These are phyloP conservation scores for Phoma herbarum DNA, from an alignment of 2,329 filamentous ascomycete species.

Conservation along the genomic window DNA sequence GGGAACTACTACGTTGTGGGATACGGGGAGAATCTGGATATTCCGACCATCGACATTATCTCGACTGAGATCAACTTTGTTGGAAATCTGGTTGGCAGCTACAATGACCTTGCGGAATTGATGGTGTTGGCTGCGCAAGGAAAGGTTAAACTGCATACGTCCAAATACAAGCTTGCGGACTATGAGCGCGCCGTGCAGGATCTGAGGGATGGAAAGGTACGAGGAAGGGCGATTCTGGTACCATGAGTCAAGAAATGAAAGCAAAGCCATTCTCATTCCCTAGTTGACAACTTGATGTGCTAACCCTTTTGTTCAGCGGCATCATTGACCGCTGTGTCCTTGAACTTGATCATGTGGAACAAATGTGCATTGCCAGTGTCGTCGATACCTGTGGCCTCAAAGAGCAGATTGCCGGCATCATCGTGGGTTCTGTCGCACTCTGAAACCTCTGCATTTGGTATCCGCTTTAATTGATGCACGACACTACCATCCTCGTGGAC, in stretches of 20 bases:
- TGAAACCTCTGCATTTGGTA: slow-evolving; percentile 36
- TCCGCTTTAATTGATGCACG: slow-evolving; percentile 35
- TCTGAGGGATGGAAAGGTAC: slow-evolving; percentile 10
- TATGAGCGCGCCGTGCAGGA: slow-evolving; percentile 7
- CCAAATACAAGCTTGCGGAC: slow-evolving; percentile 15
- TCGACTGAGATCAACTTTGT: slow-evolving; percentile 15
- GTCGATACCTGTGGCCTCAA: slow-evolving; percentile 15
- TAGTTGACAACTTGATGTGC: neutral
- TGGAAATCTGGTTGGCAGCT: slow-evolving; percentile 13
- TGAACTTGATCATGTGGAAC: slow-evolving; percentile 26
- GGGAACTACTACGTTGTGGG: slow-evolving; percentile 13
- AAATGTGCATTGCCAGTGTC: slow-evolving; percentile 20
- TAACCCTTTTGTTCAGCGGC: slow-evolving; percentile 11
- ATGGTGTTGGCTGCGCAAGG: slow-evolving; percentile 15
- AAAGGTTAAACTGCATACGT: slow-evolving; percentile 13
- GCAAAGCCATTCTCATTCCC: neutral
- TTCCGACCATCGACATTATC: slow-evolving; percentile 13
- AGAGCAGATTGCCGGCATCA: slow-evolving; percentile 35
- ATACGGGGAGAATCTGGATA: slow-evolving; percentile 15
- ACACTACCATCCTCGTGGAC: slow-evolving; percentile 41
- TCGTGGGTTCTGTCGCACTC: slow-evolving; percentile 47
- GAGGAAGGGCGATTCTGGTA: slow-evolving; percentile 4
- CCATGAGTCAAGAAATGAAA: neutral
- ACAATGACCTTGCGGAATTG: slow-evolving; percentile 16
- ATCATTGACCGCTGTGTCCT: slow-evolving; percentile 1